Evolutionary conservation across 345 rosid genomes (phyloP).

Genomic region (Nephelium lappaceum): DNA sequence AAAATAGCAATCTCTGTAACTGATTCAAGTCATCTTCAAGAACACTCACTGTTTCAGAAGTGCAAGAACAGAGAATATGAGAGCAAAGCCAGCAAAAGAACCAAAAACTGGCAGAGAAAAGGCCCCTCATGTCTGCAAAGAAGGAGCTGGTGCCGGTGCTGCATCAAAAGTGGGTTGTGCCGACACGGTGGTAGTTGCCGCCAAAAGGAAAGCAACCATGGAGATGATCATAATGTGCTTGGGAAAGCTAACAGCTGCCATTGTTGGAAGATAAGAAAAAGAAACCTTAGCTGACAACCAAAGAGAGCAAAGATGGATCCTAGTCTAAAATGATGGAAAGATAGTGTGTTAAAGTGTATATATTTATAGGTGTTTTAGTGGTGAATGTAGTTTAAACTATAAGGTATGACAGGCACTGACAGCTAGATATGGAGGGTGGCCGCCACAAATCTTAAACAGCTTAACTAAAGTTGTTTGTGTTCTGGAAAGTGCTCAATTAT

Average conservation of each 20-base stretch:
- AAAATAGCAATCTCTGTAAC: not conserved
- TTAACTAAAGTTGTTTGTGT: not conserved
- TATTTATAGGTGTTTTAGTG: not conserved
- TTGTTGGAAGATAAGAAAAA: not conserved
- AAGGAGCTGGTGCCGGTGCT: not conserved
- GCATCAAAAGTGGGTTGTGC: not conserved
- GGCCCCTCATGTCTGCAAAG: not conserved
- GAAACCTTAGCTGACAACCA: too few relatives aligned
- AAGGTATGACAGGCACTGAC: not conserved
- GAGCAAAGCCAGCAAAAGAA: not conserved
- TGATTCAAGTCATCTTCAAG: too few relatives aligned
- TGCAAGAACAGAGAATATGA: not conserved
- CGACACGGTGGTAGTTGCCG: not conserved
- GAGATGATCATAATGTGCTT: not conserved
- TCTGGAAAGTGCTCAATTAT: not conserved
- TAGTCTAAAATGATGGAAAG: not conserved
- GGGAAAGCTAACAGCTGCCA: not conserved
- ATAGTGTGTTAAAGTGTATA: not conserved
- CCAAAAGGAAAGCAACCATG: not conserved
- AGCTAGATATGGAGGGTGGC: not conserved
- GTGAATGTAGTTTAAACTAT: not conserved
- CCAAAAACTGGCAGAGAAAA: constrained; percentile 2
- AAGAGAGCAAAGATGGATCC: too few relatives aligned
- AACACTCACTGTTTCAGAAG: not conserved
- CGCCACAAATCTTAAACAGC: not conserved